Evolutionary conservation across 2,329 filamentous ascomycete species (phyloP).

Genomic region (Chaetomium globosum): DNA sequence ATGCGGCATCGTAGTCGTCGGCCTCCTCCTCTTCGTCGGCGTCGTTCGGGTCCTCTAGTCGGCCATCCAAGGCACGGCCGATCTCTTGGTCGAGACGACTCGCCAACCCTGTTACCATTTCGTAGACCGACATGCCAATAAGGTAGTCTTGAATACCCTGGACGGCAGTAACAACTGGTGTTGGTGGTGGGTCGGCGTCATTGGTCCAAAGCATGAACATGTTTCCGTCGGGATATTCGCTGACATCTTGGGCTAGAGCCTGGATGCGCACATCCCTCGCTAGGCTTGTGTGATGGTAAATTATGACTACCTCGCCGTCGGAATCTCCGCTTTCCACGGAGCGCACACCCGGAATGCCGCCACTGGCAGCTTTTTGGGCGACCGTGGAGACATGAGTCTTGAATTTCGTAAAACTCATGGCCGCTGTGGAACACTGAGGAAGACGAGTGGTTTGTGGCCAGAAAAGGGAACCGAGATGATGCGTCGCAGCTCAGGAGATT

Average conservation of each 20-base stretch:
- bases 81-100: slow-evolving; percentile 40
- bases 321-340: slow-evolving; percentile 64
- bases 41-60: slow-evolving; percentile 33
- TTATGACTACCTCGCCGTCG: slow-evolving; percentile 72
- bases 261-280: slow-evolving; percentile 43
- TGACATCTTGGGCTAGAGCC: slow-evolving; percentile 43
- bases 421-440: neutral
- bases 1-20: slow-evolving; percentile 40
- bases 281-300: slow-evolving; percentile 45
- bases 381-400: slow-evolving; percentile 57
- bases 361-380: slow-evolving; percentile 43
- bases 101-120: slow-evolving; percentile 53
- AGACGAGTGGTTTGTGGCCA: neutral
- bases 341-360: slow-evolving; percentile 52
- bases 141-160: slow-evolving; percentile 49
- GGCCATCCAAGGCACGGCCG: slow-evolving; percentile 30
- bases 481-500: too few species aligned
- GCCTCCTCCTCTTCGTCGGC: slow-evolving; percentile 36
- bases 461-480: too few species aligned
- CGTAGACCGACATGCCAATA: slow-evolving; percentile 49
- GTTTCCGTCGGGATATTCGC: slow-evolving; percentile 45
- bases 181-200: slow-evolving; percentile 41
- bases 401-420: slow-evolving; percentile 70
- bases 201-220: slow-evolving; percentile 51
- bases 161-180: slow-evolving; percentile 44